Evolutionary conservation across 192 early-diverging fungal species (phyloP).

Genomic region (Umbelopsis sp.): DNA sequence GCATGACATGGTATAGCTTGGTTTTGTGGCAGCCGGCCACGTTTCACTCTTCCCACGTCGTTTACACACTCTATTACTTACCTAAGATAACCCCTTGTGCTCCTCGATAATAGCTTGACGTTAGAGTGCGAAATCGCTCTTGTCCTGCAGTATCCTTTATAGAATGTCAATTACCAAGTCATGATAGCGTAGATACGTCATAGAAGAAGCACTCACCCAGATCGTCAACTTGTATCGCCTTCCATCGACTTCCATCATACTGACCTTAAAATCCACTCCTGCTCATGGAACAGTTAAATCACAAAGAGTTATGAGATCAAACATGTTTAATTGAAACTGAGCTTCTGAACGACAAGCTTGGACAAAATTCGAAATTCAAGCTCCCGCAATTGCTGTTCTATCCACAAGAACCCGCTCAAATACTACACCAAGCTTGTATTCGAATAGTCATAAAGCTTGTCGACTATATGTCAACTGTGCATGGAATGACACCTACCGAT

Average conservation of each 20-base stretch:
- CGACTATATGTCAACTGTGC: too few species aligned
- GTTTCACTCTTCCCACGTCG: not conserved
- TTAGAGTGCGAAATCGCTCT: conserved; percentile 96
- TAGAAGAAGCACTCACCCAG: conserved; percentile 62
- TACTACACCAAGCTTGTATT: not conserved
- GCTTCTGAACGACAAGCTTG: not conserved
- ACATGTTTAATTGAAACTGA: conserved; percentile 9
- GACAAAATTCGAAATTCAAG: not conserved
- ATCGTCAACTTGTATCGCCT: conserved; percentile 96
- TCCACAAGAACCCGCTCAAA: not conserved
- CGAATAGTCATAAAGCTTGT: not conserved
- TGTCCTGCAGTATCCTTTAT: conserved; percentile 97
- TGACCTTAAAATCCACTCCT: conserved; percentile 99
- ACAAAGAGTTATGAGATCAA: not conserved
- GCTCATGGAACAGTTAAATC: not conserved
- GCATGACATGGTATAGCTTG: too few species aligned
- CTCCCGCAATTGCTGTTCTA: not conserved
- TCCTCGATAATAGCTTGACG: conserved; percentile 96
- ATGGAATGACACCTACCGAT: conserved; percentile 53
- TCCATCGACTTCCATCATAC: conserved; percentile 80
- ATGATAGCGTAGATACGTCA: not conserved
- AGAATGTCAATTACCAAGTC: not conserved
- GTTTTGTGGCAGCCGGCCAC: not conserved
- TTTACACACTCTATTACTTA: conserved; percentile 29
- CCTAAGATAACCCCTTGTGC: conserved; percentile 97